Base-by-base conservation (phyloP, 164 flowering plant genomes). In the Vitis rotundifolia region DNA sequence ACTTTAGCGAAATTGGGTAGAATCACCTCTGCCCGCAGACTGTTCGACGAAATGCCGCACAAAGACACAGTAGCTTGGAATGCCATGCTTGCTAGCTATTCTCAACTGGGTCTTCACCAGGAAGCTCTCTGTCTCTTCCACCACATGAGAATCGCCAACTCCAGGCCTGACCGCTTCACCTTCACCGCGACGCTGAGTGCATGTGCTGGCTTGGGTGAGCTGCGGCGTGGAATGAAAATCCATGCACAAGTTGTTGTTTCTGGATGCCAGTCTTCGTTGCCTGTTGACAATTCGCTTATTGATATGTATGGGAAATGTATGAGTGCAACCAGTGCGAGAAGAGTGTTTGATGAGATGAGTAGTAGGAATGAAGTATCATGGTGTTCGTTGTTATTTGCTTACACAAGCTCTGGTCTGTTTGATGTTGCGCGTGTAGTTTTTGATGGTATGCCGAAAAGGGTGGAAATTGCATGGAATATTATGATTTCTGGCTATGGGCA, bases 261-360 rank as follows among this genome's bases (percentile, higher is more conserved):
- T 5, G 94, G 97, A 11, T 87, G 53, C 68, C 68, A 54, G 16
- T 77, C 79, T 22, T 81, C 71, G 0, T 59, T 90, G 61, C 86
- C 93, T 1, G 89, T 91, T 10, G 70, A 78, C 47, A 88, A 89
- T 73, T 83, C 93, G 5, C 87, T 91, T 18, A 74, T 88, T 66
- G 89, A 90, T 61, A 83, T 91, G 87, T 91, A 90, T 74, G 94
- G 88, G 18, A 91, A 91, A 75, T 90, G 91, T 57, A 72, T 68
- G 58, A 50, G 47, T 15, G 79, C 88, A 28, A 55, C 15, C 22
- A 37, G 78, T 51, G 92, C 94, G 0, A 26, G 63, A 5, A 77
- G 60, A 75, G 80, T 88, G 50, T 90, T 90, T 75, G 68, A 77
- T 29, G 85, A 78, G 47, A 88, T 87, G 88, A 57, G 26, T 9